Base-by-base conservation (phyloP, 192 early-diverging fungal species). In the Gonapodya sp. region DNA sequence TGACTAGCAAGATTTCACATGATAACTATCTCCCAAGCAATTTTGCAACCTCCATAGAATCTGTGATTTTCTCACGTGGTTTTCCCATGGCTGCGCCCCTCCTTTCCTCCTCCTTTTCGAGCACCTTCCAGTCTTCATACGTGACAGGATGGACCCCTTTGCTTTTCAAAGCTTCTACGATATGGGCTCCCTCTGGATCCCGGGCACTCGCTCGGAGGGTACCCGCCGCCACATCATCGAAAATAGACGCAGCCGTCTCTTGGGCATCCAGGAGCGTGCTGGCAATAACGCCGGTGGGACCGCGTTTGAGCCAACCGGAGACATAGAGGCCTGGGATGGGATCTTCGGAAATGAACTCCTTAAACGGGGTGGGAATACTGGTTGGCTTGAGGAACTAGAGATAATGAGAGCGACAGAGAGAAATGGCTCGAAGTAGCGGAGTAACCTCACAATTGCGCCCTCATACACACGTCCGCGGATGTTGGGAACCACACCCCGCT, bases 231-330 rank as follows among this genome's bases (percentile, higher is more conserved):
- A 77, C 34, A 33, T 77, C 75, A 2, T 18, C 34, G 75, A 34
- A 16, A 33, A 77, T 31, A 8, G 8, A 16, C 75, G 16, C 8
- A 0, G 94, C 96, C 0, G 97, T 99, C 80, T 97, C 94, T 81
- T 94, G 92, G 0, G 95, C 95, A 81, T 97, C 95, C 37, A 91
- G 90, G 95, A 99, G 96, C 1, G 97, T 99, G 0, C 95, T 87
- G 0, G 95, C 96, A 83, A 99, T 96, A 8, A 96, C 96, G 0
- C 96, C 97, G 0, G 90, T 90, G 31, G 97, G 95, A 0, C 97
- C 97, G 32, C 93, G 91, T 83, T 98, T 99, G n/a, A 97, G 82
- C 97, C 97, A 99, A 1, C 96, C 96, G 0, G 96, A 83, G 0
- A 92, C 94, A 82, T 99, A 99, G 34, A 99, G 80, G 0, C 95